Evolutionary conservation across 257 asterid species (phyloP), one percentile per base, ranked within the genome.

Genomic region (Forsythia suspensa): DNA sequence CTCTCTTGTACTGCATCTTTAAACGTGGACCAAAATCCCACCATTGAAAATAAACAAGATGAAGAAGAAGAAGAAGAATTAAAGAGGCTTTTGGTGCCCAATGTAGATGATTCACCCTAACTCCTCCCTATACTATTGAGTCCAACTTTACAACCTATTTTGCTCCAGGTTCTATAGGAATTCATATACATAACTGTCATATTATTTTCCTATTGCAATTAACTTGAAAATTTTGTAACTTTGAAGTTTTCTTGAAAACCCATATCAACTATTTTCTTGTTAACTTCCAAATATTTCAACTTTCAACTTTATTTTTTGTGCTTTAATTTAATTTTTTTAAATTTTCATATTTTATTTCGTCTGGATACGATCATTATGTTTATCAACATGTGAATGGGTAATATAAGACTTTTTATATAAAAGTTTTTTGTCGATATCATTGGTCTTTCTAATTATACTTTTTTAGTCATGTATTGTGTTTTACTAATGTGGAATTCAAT

Each of bases 341-440:
- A 34, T 70, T 70, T 55, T 24, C 92, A 95, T 98, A 93, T 89
- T 92, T 92, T 76, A 84, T 87, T 92, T 90, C 92, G 84, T 96
- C 95, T 74, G 97, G 97, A 6, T 92, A 90, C 70, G 98, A 95
- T 87, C 99, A 95, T 76, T 95, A 90, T 86, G 94, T 95, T 82
- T 94, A 81, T 83, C 97, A 98, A 29, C 99, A 95, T 70, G 91
- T 98, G 79, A 93, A 95, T 84, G 99, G 98, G 98, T 92, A 85
- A 42, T 34, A 36, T 66, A 16, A 77, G 18, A 13, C 44, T 73
- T 81, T 7, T 69, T 24, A 0, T 29, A 4, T 12, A 24, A 41
- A 42, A 5, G 3, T 8, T 16, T 20, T 6, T 72, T 51, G 75
- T 4, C 34, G 43, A 15, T 29, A 18, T 12, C 34, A 29, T 29